phyloP scores from a whole-genome alignment of 208 protist genomes.

The Trypanosoma lewisi region DNA sequence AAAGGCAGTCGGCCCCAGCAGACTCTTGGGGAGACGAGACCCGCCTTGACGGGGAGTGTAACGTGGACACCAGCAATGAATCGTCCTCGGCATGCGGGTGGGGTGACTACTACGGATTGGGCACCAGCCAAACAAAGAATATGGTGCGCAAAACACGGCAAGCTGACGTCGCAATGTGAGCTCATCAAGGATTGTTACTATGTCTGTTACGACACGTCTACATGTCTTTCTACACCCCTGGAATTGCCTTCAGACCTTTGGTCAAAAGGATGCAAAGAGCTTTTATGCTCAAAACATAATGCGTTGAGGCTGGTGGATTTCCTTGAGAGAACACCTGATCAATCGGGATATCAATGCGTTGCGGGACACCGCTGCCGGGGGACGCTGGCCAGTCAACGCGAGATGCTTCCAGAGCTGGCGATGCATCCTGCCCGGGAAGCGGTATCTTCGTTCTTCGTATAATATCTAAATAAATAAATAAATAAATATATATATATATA shows the following conservation, averaged over 20 bases:
- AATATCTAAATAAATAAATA: constrained; percentile 5
- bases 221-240: constrained; percentile 78
- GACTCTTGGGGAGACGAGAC: constrained; percentile 1
- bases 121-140: constrained; percentile 39
- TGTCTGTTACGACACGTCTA: constrained; percentile 65
- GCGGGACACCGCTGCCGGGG: constrained; percentile 63
- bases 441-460: constrained; percentile 80
- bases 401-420: constrained; percentile 11
- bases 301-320: constrained; percentile 72
- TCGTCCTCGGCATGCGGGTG: constrained; percentile 11
- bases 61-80: constrained; percentile 19
- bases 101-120: constrained; percentile 20
- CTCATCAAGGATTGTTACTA: constrained; percentile 74
- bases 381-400: constrained; percentile 20
- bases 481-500: not conserved
- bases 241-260: constrained; percentile 50
- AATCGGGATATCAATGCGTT: constrained; percentile 69
- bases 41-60: constrained; percentile 2
- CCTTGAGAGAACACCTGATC: constrained; percentile 58
- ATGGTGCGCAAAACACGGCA: constrained; percentile 83
- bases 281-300: constrained; percentile 78
- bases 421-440: constrained; percentile 32
- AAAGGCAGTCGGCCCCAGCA: constrained; percentile 27
- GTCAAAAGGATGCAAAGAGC: constrained; percentile 45
- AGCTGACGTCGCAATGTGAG: constrained; percentile 54